Conservation (phyloP, 2,329 filamentous ascomycete species). For the Teratosphaeriaceae sp. region DNA sequence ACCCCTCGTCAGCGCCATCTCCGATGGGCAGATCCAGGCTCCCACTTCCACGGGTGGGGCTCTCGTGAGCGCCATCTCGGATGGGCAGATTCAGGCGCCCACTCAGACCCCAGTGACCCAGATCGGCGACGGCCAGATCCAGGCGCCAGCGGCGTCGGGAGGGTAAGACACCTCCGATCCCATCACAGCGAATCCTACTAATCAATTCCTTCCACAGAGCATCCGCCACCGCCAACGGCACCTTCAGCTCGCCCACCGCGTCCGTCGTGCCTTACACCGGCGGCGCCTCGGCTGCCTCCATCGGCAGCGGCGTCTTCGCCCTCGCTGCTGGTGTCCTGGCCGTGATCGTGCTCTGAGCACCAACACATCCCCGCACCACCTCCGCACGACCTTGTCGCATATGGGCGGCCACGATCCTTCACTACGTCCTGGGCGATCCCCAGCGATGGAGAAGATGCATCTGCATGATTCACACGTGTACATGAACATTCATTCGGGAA, state of each 20-base stretch:
- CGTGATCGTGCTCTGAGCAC: slow-evolving; percentile 23
- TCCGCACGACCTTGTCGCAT: background rate
- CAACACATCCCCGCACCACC: background rate
- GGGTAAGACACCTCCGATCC: too few species aligned
- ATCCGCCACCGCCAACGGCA: slow-evolving; percentile 1
- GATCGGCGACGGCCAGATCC: slow-evolving; percentile 19
- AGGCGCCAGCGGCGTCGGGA: too few species aligned
- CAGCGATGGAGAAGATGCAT: slow-evolving; percentile 12
- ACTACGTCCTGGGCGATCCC: background rate
- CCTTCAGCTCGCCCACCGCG: slow-evolving; percentile 6
- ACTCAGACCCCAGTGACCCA: slow-evolving; percentile 7
- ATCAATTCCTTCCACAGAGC: background rate
- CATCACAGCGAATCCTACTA: too few species aligned
- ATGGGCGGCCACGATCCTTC: slow-evolving; percentile 12
- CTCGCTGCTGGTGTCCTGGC: slow-evolving; percentile 26
- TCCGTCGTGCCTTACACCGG: slow-evolving; percentile 23
- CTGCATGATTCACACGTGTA: slow-evolving; percentile 21
- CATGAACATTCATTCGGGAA: slow-evolving; percentile 18
- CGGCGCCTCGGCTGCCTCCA: slow-evolving; percentile 20
- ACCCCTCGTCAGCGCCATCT: slow-evolving; percentile 22
- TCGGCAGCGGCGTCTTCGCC: slow-evolving; percentile 21
- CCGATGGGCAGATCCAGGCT: slow-evolving; percentile 27
- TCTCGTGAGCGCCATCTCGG: too few species aligned
- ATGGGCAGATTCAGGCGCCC: slow-evolving; percentile 1
- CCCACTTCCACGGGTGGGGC: slow-evolving; percentile 4